Evolutionary conservation across 495 filamentous ascomycete species (phyloP), one percentile per base, ranked within the genome.

Genomic region (Podospora australis): DNA sequence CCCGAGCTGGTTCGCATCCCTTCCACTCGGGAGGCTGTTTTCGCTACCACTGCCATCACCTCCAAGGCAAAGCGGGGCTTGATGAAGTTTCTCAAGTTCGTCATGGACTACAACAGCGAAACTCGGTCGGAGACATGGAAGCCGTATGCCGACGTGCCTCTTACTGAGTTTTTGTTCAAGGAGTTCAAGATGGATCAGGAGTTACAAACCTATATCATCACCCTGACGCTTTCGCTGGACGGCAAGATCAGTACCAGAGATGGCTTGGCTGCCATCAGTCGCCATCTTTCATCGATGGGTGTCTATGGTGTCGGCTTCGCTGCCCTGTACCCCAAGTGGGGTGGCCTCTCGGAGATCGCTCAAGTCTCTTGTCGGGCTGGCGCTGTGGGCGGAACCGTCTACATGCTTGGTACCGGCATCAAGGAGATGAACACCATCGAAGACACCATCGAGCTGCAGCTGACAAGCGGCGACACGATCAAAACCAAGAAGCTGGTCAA

Each of bases 321-420:
- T 25, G 82, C 84, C 39, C 79, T 96, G 8, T 71, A 91, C 49
- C 82, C 90, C 9, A 95, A 92, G 69, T 98, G 90, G 83, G 92
- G 92, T 17, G 90, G 94, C 49, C 74, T 81, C 8, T 84, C 89
- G n/a, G 92, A 98, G 67, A 82, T 97, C 50, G 77, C 88, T 16
- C 92, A 98, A 60, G 88, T 96, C 9, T 87, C 83, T 10, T 97
- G 92, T 57, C 86, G 92, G 49, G 89, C 92, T 28, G 82, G 84
- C 44, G 92, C 92, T 4, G 90, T 98, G 6, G 91, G 94, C 3
- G 94, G 92, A 24, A 88, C 82, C 14, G 78, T 94, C 4, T 96
- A 96, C 68, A 87, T 95, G 48, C 82, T 97, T 17, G 81, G 79
- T 30, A 81, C 81, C 21, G 80, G 80, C 0, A 70, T 91, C 40